A percentile compares a stretch with the other conserved stretches of the same genome.
phyloP scores from a whole-genome alignment of 768 basidiomycete species.

The Pisolithus microcarpus region DNA sequence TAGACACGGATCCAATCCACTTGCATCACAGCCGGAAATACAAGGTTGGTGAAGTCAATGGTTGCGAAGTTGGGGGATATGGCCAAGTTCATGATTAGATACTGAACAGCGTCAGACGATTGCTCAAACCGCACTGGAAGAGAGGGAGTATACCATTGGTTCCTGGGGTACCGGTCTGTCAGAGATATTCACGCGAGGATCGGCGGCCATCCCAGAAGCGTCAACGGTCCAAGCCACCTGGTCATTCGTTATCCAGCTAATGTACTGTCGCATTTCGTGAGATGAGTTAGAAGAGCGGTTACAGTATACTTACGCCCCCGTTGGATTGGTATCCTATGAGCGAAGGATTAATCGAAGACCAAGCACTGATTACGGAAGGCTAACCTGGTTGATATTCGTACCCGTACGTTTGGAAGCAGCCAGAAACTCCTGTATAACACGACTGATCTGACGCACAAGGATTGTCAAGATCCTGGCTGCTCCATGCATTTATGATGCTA shows the following conservation, averaged over 20 bases:
- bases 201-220: constrained; percentile 52
- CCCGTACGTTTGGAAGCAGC: constrained; percentile 66
- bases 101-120: constrained; percentile 36
- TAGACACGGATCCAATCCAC: constrained; percentile 91
- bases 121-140: neutral
- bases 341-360: neutral
- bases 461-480: neutral
- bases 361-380: constrained; percentile 13
- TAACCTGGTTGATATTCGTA: constrained; percentile 72
- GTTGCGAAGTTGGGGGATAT: constrained; percentile 74
- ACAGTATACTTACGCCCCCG: constrained; percentile 39
- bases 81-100: constrained; percentile 79
- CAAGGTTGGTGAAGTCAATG: constrained; percentile 64
- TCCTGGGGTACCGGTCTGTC: constrained; percentile 72
- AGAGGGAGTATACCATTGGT: constrained; percentile 53
- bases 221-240: constrained; percentile 65
- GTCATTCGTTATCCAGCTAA: constrained; percentile 66
- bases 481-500: neutral
- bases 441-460: constrained; percentile 41
- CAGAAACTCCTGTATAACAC: constrained; percentile 50
- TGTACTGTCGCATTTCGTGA: constrained; percentile 44
- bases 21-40: constrained; percentile 67
- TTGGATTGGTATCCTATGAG: constrained; percentile 25
- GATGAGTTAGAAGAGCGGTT: neutral
- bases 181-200: constrained; percentile 51